These are phyloP conservation scores for Mantamonas sphyraenae DNA, from an alignment of 78 protist species.

Conservation along the genomic window DNA sequence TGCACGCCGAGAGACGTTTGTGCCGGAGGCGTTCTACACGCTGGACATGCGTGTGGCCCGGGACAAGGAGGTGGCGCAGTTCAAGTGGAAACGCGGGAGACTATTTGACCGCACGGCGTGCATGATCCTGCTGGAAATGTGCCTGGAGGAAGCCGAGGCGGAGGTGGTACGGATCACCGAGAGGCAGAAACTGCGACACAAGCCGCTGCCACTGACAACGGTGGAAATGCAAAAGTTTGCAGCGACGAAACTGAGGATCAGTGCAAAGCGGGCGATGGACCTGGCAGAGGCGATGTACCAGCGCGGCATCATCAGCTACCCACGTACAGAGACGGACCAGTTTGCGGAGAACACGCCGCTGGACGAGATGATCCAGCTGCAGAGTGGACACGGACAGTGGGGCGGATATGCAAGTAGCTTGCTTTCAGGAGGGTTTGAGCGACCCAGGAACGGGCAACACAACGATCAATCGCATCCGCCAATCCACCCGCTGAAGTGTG, in stretches of 20 bases:
- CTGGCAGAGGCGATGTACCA: conserved; percentile 87
- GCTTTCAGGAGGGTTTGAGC: conserved; percentile 29
- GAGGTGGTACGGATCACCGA: too few species aligned
- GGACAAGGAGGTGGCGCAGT: conserved; percentile 13
- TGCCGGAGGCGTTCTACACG: conserved; percentile 73
- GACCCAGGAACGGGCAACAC: conserved; percentile 75
- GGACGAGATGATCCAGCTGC: conserved; percentile 31
- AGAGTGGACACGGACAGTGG: conserved; percentile 37
- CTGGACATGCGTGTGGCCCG: background rate
- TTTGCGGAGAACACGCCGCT: conserved; percentile 63
- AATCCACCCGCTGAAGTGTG: conserved; percentile 97
- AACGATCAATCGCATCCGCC: conserved; percentile 98
- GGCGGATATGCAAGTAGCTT: conserved; percentile 52
- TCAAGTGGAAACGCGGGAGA: conserved; percentile 56
- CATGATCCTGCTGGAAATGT: conserved; percentile 2
- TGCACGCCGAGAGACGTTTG: conserved; percentile 43
- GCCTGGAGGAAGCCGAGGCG: conserved; percentile 1
- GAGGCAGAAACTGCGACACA: too few species aligned
- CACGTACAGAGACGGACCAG: conserved; percentile 96
- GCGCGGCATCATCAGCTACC: conserved; percentile 85
- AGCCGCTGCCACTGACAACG: conserved; percentile 89
- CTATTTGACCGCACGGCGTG: conserved; percentile 40
- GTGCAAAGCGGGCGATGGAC: conserved; percentile 48
- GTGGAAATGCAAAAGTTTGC: conserved; percentile 85
- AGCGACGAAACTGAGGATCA: conserved; percentile 54